Conservation (phyloP, 2,329 filamentous ascomycete species). For the Aspergillus neotritici region DNA sequence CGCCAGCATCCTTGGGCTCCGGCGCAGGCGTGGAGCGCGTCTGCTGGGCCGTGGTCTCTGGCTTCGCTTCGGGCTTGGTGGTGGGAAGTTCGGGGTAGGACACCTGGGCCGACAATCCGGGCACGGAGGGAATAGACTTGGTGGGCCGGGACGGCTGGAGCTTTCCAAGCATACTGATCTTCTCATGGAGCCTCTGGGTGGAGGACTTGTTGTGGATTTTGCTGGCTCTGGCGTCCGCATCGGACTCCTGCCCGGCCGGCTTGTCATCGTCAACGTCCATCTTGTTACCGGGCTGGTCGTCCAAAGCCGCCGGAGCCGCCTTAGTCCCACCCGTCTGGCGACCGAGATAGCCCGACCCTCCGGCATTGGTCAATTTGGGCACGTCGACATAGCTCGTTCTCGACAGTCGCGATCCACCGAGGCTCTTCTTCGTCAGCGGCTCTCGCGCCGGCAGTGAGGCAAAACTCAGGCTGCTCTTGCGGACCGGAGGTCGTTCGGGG, state of each 20-base stretch:
- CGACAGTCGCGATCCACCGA: slow-evolving; percentile 63
- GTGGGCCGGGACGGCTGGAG: slow-evolving; percentile 43
- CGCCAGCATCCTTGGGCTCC: slow-evolving; percentile 34
- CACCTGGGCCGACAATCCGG: slow-evolving; percentile 27
- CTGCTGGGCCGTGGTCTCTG: slow-evolving; percentile 18
- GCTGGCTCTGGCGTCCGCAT: slow-evolving; percentile 46
- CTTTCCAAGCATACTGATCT: slow-evolving; percentile 70
- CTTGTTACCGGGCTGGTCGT: slow-evolving; percentile 44
- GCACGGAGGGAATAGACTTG: slow-evolving; percentile 40
- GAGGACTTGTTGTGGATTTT: slow-evolving; percentile 75
- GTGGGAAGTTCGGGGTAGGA: slow-evolving; percentile 33
- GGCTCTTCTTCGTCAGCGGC: slow-evolving; percentile 78
- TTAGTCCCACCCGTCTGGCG: slow-evolving; percentile 61
- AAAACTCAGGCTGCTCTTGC: slow-evolving; percentile 94
- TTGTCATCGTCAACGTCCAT: slow-evolving; percentile 52
- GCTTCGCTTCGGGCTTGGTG: slow-evolving; percentile 24
- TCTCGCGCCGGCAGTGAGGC: slow-evolving; percentile 87
- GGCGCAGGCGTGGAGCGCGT: slow-evolving; percentile 16
- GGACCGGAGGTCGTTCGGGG: slow-evolving; percentile 60
- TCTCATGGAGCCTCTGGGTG: slow-evolving; percentile 88
- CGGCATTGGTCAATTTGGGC: slow-evolving; percentile 35
- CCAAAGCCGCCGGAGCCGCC: slow-evolving; percentile 29
- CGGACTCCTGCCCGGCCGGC: slow-evolving; percentile 45
- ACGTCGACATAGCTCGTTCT: slow-evolving; percentile 73
- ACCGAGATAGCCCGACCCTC: slow-evolving; percentile 68